Base-by-base conservation (phyloP, 2,329 filamentous ascomycete genomes). In the Epichloe bromicola region DNA sequence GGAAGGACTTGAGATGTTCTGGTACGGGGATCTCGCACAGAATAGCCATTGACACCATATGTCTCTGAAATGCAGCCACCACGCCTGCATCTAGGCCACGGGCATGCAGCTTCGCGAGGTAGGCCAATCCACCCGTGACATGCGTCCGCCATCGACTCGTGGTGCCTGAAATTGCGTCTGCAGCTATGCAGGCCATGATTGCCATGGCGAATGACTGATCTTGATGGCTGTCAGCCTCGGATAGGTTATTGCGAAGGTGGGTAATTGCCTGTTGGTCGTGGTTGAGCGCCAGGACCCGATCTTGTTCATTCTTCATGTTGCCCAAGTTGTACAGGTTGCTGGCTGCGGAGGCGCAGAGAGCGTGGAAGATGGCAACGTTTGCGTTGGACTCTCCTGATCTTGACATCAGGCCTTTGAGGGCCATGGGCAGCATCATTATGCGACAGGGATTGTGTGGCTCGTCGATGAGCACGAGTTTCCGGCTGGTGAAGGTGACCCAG, bases 321-420 rank as follows among this genome's bases (percentile, higher is more conserved):
- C 69, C 66, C 42, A 72, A 65, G 63, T 69, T 70, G 53, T 66
- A 68, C 0, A 71, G 53, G 17, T 66, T 61, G 46, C 70, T 67
- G 0, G 67, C 67, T 4, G 70, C 69, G 4, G 67, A 67, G 0
- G 71, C 67, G 15, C 70, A 61, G 15, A 61, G 48, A 36, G 58
- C 59, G 34, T 61, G 59, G 43, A 61, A 61, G 2, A 55, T 57
- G 19, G 55, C 56, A 4, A 61, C 53, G 37, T 60, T 51, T 17
- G 58, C 53, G 12, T 51, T 59, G 12, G 57, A 61, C 15, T 53
- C 53, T 2, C 50, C 40, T 3, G 54, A 53, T 23, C 39, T 51
- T 19, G 56, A 57, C 15, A 54, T 55, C 12, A 60, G 45, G 15
- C 59, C 59, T 5, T 43, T 48, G 23, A 61, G 50, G 1, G 59